Evolutionary conservation across 176 grass and related monocot species (phyloP), one percentile per base, ranked within the genome.

Genomic region (Stipa capillata): DNA sequence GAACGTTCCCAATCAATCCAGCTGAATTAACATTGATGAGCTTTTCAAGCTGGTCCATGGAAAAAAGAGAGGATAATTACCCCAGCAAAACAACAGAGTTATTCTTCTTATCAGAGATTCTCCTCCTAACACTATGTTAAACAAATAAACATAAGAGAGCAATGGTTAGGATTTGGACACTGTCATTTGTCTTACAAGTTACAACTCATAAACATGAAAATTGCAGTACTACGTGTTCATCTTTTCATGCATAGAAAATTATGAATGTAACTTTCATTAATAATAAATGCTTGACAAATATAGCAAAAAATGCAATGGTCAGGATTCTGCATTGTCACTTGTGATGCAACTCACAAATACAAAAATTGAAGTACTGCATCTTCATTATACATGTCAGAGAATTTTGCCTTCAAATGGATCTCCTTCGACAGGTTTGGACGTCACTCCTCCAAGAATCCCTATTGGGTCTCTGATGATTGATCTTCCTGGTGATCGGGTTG

Each of bases 1-100:
- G 92, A 89, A 40, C 81, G 84, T 40, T 89, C 90, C 92, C 96
- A 98, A 66, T 98, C 96, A 72, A 94, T 55, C 25, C 84, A 28
- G 47, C 43, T 50, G 82, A 82, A 85, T 71, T 85, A 65, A 61
- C 65, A 82, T 76, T 87, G 54, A 93, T 51, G 34, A 94, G 82
- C 72, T 82, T 98, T 36, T 91, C 88, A 57, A 98, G 84, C 92
- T 98, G 85, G 8, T 55, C 66, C 29, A 76, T 72, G 74, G 11
- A 79, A 62, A 2, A 72, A 23, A n/a, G 72, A 1, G 13, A 76
- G 35, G 10, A 62, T 59, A 90, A 42, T 50, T 76, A 84, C 16
- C 69, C 70, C 54, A 80, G 32, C 16, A 24, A 32, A 5, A 37
- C 27, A 65, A 71, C 45, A 73, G 9, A 29, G 1, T 23, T 50